These are phyloP conservation scores for Neopestalotiopsis sp. DNA, from an alignment of 2,329 filamentous ascomycete species.

Conservation along the genomic window DNA sequence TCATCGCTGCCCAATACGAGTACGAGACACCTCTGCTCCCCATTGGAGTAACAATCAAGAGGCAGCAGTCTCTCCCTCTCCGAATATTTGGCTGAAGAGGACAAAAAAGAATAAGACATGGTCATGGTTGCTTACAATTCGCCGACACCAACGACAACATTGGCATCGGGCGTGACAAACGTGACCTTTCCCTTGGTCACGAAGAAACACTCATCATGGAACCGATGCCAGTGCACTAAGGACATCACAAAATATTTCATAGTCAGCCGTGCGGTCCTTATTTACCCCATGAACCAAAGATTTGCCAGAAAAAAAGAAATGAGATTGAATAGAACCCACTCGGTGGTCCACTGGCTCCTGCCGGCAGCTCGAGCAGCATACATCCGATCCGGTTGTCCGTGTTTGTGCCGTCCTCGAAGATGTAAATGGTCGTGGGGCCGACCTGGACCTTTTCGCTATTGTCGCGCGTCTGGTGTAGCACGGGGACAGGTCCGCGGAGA, in stretches of 20 bases:
- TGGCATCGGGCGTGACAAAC: slow-evolving; percentile 40
- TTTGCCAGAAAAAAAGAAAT: background rate
- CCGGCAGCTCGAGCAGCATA: slow-evolving; percentile 38
- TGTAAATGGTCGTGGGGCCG: slow-evolving; percentile 40
- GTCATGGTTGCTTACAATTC: slow-evolving; percentile 26
- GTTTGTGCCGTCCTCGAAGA: slow-evolving; percentile 41
- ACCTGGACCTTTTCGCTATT: slow-evolving; percentile 37
- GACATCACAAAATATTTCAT: background rate
- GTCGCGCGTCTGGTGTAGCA: slow-evolving; percentile 36
- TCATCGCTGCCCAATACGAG: too few species aligned
- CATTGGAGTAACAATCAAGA: too few species aligned
- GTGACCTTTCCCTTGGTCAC: slow-evolving; percentile 39
- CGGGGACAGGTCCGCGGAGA: slow-evolving; percentile 37
- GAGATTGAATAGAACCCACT: background rate
- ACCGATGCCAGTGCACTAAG: slow-evolving; percentile 43
- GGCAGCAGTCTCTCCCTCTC: too few species aligned
- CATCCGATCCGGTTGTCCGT: slow-evolving; percentile 41
- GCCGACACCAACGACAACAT: slow-evolving; percentile 35
- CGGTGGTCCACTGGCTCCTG: slow-evolving; percentile 39
- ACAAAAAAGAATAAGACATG: too few species aligned
- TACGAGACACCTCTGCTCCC: too few species aligned
- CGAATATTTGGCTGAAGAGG: too few species aligned
- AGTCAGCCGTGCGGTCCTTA: background rate
- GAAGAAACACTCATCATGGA: slow-evolving; percentile 44
- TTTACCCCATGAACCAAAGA: background rate